Evolutionary conservation across 495 filamentous ascomycete species (phyloP).

Genomic region (Trichoderma virens): DNA sequence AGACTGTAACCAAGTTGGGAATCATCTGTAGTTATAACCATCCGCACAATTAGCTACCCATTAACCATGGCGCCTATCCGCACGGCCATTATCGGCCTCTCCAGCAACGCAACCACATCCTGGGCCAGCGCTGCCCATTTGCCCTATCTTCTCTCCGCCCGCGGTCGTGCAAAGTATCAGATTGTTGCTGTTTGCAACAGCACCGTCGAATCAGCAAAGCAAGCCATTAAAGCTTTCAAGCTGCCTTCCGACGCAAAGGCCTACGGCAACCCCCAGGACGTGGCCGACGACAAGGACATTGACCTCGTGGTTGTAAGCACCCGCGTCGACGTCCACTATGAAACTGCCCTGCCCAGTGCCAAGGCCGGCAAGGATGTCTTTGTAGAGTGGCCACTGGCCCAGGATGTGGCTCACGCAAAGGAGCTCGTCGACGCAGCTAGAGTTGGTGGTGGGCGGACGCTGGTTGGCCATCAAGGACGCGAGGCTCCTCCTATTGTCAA

Average conservation of each 20-base stretch:
- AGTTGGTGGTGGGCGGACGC: conserved; percentile 30
- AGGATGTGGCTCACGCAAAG: conserved; percentile 26
- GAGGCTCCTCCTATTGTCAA: conserved; percentile 34
- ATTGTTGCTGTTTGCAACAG: conserved; percentile 56
- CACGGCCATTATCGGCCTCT: conserved; percentile 53
- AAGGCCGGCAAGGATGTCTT: conserved; percentile 50
- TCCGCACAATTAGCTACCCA: too few relatives aligned
- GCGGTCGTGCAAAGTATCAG: conserved; percentile 35
- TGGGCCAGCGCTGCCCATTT: conserved; percentile 53
- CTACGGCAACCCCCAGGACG: conserved; percentile 43
- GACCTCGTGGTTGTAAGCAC: conserved; percentile 52
- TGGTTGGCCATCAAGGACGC: conserved; percentile 47
- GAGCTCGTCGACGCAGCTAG: conserved; percentile 35
- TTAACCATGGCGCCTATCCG: conserved; percentile 42
- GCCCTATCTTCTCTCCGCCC: conserved; percentile 41
- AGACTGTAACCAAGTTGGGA: not conserved
- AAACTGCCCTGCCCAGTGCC: conserved; percentile 31
- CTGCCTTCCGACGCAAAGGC: conserved; percentile 36
- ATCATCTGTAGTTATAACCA: too few relatives aligned
- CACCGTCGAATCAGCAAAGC: conserved; percentile 36
- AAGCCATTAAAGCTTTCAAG: conserved; percentile 38
- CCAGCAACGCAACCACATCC: conserved; percentile 32
- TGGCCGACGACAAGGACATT: conserved; percentile 40
- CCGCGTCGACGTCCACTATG: conserved; percentile 46
- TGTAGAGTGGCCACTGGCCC: conserved; percentile 51